These are phyloP conservation scores for Apiotrichum porosum DNA, from an alignment of 1,284 basidiomycete species.

Conservation along the genomic window DNA sequence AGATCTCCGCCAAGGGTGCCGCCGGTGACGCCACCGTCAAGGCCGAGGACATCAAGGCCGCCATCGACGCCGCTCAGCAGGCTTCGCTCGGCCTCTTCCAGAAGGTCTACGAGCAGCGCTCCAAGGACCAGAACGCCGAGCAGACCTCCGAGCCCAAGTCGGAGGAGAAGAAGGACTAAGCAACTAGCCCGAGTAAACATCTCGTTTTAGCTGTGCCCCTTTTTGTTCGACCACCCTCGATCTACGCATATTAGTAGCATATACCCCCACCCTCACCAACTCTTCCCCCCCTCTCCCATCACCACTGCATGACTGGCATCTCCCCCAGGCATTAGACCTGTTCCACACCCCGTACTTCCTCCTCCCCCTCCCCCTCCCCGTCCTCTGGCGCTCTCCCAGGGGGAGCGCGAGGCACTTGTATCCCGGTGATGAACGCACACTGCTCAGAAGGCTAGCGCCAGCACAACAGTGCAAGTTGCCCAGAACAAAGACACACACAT, in stretches of 20 bases:
- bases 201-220: background rate
- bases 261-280: background rate
- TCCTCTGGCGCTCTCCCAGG: slow-evolving; percentile 3
- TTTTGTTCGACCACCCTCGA: background rate
- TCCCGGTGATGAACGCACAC: slow-evolving; percentile 19
- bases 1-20: slow-evolving; percentile 85
- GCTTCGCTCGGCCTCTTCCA: slow-evolving; percentile 96
- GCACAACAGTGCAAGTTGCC: too few relatives aligned
- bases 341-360: background rate
- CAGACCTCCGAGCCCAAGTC: slow-evolving; percentile 31
- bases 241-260: background rate
- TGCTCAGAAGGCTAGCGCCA: slow-evolving; percentile 18
- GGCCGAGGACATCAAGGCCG: slow-evolving; percentile 83
- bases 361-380: background rate
- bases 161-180: slow-evolving; percentile 48
- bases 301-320: slow-evolving; percentile 14
- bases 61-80: slow-evolving; percentile 93
- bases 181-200: background rate
- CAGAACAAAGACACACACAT: too few relatives aligned
- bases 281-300: slow-evolving; percentile 1
- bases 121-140: slow-evolving; percentile 55
- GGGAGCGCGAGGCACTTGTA: slow-evolving; percentile 15
- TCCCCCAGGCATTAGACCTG: too few relatives aligned
- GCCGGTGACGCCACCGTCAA: slow-evolving; percentile 74
- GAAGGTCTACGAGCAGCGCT: slow-evolving; percentile 94